A percentile compares a stretch with the other conserved stretches of the same genome.
These are phyloP conservation scores for Tardiomyces blankii DNA, from an alignment of 1,139 yeast genomes.

Conservation along the genomic window DNA sequence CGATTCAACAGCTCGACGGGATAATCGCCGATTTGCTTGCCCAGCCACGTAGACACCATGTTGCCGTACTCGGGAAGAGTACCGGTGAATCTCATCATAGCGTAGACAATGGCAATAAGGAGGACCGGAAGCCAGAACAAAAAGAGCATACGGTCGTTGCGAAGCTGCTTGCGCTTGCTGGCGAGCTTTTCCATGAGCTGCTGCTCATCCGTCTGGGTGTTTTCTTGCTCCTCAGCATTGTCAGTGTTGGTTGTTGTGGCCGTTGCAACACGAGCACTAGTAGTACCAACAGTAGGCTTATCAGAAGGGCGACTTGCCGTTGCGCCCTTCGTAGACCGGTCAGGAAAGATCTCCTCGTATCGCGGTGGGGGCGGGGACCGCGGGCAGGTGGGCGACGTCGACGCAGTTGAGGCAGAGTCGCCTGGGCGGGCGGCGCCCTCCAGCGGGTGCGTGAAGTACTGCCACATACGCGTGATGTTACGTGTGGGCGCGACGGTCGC, in stretches of 20 bases:
- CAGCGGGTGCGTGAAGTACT: slow-evolving; percentile 11
- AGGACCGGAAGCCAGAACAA: slow-evolving; percentile 59
- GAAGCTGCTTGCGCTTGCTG: slow-evolving; percentile 41
- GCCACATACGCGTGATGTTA: slow-evolving; percentile 13
- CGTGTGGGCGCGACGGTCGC: slow-evolving; percentile 6
- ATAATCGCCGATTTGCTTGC: not conserved
- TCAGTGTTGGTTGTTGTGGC: too few relatives aligned
- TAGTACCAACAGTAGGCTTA: not conserved
- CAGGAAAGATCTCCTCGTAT: slow-evolving; percentile 77
- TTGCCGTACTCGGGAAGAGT: not conserved
- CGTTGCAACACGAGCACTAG: not conserved
- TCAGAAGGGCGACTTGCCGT: not conserved
- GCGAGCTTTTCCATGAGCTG: slow-evolving; percentile 18
- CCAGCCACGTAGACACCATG: not conserved
- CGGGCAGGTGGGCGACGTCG: not conserved
- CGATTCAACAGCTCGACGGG: not conserved
- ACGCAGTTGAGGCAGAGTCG: not conserved
- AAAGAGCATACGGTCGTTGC: slow-evolving; percentile 74
- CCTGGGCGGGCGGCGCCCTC: slow-evolving; percentile 3
- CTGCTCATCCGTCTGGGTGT: slow-evolving; percentile 14
- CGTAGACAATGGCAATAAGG: slow-evolving; percentile 11
- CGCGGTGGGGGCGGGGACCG: slow-evolving; percentile 37
- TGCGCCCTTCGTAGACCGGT: slow-evolving; percentile 8
- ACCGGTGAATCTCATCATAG: not conserved
- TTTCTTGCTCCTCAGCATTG: not conserved